phyloP scores from a whole-genome alignment of 2,329 filamentous ascomycete species.

The Botryotinia globosa region DNA sequence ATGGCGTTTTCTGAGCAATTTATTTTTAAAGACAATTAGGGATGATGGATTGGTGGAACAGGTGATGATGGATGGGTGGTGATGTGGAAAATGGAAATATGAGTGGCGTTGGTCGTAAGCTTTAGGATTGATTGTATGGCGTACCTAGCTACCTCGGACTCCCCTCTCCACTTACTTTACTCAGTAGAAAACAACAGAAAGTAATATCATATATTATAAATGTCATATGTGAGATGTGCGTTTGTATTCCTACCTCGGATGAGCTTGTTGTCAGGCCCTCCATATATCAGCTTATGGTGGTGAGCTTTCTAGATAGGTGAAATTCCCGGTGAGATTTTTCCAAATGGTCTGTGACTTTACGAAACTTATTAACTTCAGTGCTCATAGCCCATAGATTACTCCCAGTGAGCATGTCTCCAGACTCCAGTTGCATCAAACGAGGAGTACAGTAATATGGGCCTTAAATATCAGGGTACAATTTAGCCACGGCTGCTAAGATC shows the following conservation, averaged over 20 bases:
- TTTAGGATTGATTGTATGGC: conserved; percentile 13
- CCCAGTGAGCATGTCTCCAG: not conserved
- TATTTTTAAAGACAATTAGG: conserved; percentile 1
- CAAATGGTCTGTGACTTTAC: not conserved
- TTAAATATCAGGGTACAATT: not conserved
- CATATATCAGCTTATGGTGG: not conserved
- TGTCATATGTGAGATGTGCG: not conserved
- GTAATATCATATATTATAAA: not conserved
- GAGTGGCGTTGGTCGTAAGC: conserved; percentile 14
- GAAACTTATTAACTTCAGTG: not conserved
- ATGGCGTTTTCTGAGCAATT: conserved; percentile 11
- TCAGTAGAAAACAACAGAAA: not conserved
- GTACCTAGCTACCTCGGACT: conserved; percentile 11
- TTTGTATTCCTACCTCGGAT: not conserved
- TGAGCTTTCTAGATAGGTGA: not conserved
- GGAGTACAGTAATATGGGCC: not conserved
- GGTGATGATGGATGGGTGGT: conserved; percentile 2
- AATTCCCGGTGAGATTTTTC: not conserved
- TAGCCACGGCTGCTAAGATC: conserved; percentile 16
- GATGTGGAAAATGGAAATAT: conserved; percentile 11
- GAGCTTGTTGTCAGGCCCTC: not conserved
- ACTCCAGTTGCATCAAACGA: not conserved
- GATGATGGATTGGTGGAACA: not conserved
- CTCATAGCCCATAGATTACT: not conserved
- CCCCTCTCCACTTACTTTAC: conserved; percentile 13